Evolutionary conservation across 2,329 filamentous ascomycete species (phyloP).

Genomic region (Cladosporium oxysporum): DNA sequence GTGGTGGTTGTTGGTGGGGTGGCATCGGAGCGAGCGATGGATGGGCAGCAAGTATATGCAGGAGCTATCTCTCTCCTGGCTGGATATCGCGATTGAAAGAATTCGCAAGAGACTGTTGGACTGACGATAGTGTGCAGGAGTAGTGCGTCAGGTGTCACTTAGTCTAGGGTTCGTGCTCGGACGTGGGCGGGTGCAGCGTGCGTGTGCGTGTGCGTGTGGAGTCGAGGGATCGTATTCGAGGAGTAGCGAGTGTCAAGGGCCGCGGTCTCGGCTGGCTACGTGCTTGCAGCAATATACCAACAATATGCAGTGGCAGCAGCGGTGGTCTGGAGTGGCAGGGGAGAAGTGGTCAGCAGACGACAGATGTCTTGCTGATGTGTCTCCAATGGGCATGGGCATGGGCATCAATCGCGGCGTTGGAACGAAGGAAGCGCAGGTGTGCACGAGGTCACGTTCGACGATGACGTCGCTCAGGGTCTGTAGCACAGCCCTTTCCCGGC

Average conservation of each 20-base stretch:
- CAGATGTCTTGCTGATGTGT: background rate
- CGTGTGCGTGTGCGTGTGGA: constrained; percentile 12
- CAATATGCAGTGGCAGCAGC: background rate
- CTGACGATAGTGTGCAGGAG: constrained; percentile 4
- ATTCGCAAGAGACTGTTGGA: background rate
- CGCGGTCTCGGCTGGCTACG: background rate
- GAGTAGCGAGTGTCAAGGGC: background rate
- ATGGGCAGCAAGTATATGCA: background rate
- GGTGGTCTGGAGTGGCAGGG: background rate
- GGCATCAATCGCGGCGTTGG: background rate
- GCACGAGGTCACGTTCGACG: background rate
- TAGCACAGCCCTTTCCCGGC: background rate
- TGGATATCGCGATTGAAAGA: background rate
- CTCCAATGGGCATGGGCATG: constrained; percentile 1
- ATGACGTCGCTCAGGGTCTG: background rate
- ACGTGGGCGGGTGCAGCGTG: constrained; percentile 2
- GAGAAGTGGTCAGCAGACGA: constrained; percentile 5
- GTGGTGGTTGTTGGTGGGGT: constrained; percentile 15
- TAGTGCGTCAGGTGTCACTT: constrained; percentile 10
- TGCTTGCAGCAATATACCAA: background rate
- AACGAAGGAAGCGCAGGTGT: background rate
- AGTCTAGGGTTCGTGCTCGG: constrained; percentile 2
- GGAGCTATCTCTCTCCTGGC: background rate
- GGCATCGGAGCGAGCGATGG: background rate
- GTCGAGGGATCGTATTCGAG: constrained; percentile 2